Conservation (phyloP, 2,329 filamentous ascomycete species). For the Fusarium sp. region DNA sequence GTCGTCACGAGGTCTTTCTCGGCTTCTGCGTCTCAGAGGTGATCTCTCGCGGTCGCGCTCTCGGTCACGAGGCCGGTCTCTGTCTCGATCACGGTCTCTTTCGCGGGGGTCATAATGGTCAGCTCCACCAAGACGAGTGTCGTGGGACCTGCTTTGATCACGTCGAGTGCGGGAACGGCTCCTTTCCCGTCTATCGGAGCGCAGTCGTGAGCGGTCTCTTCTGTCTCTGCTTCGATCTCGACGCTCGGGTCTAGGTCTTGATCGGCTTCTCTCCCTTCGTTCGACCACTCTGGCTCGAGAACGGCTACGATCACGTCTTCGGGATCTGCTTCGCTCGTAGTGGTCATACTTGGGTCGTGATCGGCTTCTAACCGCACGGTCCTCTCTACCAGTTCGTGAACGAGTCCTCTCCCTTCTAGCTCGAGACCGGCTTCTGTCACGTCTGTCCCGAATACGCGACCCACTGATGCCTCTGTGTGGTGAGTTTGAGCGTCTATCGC, state of each 20-base stretch:
- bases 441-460: conserved; percentile 46
- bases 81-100: conserved; percentile 41
- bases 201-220: conserved; percentile 43
- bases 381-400: conserved; percentile 50
- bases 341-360: conserved; percentile 47
- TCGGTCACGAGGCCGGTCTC: conserved; percentile 30
- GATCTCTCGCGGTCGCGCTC: conserved; percentile 34
- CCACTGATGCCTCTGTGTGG: conserved; percentile 49
- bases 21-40: conserved; percentile 39
- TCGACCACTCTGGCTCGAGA: conserved; percentile 45
- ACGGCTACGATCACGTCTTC: conserved; percentile 50
- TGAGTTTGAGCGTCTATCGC: conserved; percentile 51
- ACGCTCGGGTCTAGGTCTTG: conserved; percentile 35
- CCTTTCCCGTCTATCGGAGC: conserved; percentile 44
- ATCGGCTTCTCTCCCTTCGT: conserved; percentile 48
- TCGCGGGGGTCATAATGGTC: conserved; percentile 49
- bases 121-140: conserved; percentile 34
- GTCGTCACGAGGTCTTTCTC: conserved; percentile 40
- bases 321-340: conserved; percentile 49
- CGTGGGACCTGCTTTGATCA: conserved; percentile 45
- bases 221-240: conserved; percentile 45
- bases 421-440: conserved; percentile 50
- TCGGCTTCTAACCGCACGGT: conserved; percentile 46
- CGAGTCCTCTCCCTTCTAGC: conserved; percentile 52
- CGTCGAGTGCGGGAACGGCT: conserved; percentile 46